Evolutionary conservation across 2,329 filamentous ascomycete species (phyloP).

Genomic region (Tolypocladium nubicola): DNA sequence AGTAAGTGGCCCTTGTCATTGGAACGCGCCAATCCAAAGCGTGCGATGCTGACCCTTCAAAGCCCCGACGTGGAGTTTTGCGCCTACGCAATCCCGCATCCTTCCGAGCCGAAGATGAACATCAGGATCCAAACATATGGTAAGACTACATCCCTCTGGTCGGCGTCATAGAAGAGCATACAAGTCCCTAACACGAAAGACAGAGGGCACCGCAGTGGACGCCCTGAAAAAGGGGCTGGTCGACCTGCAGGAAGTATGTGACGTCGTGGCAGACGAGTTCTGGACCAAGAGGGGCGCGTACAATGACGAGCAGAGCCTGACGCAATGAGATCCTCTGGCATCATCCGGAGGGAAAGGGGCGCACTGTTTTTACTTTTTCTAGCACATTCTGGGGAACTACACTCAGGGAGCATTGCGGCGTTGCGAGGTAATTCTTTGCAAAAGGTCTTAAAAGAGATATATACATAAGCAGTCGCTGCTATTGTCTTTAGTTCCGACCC

Average conservation of each 20-base stretch:
- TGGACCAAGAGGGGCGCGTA: slow-evolving; percentile 39
- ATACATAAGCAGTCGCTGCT: slow-evolving; percentile 20
- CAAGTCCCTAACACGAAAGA: slow-evolving; percentile 5
- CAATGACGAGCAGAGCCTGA: slow-evolving; percentile 22
- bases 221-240: slow-evolving; percentile 83
- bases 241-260: slow-evolving; percentile 84
- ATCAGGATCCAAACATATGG: slow-evolving; percentile 94
- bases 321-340: slow-evolving; percentile 13
- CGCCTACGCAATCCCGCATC: slow-evolving; percentile 95
- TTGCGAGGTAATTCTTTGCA: slow-evolving; percentile 18
- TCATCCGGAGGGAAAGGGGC: neutral
- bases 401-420: slow-evolving; percentile 17
- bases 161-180: neutral
- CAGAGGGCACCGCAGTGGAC: slow-evolving; percentile 71
- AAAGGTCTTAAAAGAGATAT: slow-evolving; percentile 13
- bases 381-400: neutral
- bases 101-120: slow-evolving; percentile 94
- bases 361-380: neutral
- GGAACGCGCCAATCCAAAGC: neutral
- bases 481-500: slow-evolving; percentile 44
- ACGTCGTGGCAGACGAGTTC: slow-evolving; percentile 90
- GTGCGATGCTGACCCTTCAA: slow-evolving; percentile 6
- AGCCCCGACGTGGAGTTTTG: slow-evolving; percentile 97
- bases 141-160: slow-evolving; percentile 30
- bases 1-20: slow-evolving; percentile 47